Conservation (phyloP, 306 rosid species). For the Quercus suber region DNA sequence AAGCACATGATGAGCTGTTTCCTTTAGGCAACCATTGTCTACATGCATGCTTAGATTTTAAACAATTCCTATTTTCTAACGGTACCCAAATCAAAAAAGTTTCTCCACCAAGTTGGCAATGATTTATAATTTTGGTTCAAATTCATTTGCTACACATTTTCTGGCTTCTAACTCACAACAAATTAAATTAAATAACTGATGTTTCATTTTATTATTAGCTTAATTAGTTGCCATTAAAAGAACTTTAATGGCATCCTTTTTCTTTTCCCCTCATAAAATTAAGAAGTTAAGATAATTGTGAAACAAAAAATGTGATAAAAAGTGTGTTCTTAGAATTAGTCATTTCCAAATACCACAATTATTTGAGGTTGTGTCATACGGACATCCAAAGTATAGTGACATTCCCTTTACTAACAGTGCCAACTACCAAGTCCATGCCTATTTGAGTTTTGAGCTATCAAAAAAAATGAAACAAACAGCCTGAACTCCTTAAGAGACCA, state of each 20-base stretch:
- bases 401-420: background rate
- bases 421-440: background rate
- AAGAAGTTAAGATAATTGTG: too few species aligned
- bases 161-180: background rate
- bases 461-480: too few species aligned
- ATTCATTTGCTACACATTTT: background rate
- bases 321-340: background rate
- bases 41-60: background rate
- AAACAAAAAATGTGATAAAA: too few species aligned
- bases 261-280: too few species aligned
- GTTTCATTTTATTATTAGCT: too few species aligned
- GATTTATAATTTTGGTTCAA: background rate
- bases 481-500: background rate
- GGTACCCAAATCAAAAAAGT: background rate
- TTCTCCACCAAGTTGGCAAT: background rate
- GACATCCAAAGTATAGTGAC: background rate
- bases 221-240: too few species aligned
- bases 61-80: background rate
- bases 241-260: too few species aligned
- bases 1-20: conserved; percentile 5
- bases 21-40: background rate
- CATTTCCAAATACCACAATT: background rate
- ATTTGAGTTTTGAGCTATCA: background rate
- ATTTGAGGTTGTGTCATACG: background rate
- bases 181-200: too few species aligned